Base-by-base conservation (phyloP, 345 rosid species). In the Melaleuca quinquenervia region DNA sequence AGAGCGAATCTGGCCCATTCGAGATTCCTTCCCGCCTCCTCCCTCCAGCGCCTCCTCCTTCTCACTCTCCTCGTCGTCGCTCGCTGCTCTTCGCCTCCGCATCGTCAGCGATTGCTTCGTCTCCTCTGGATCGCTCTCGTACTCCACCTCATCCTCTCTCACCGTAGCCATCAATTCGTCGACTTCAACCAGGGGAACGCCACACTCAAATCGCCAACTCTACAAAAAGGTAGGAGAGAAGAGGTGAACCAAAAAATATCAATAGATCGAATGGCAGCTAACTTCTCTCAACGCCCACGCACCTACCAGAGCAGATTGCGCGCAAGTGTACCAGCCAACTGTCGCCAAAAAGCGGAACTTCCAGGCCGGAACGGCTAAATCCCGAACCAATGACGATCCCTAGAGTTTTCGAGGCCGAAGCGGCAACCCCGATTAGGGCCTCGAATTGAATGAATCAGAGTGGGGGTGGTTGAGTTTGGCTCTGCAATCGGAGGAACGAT, bases 121-220 rank as follows among this genome's bases (percentile, higher is more conserved):
- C 88, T 95, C 99, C 88, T 95, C 99, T 5, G 96, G 96, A 91
- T 97, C 98, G 85, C 99, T 97, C 85, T 96, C 98, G 82, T 95
- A 95, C 13, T 93, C 95, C 83, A 94, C 87, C 64, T 92, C 98
- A 54, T 91, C 91, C 62, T 91, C 95, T 6, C 86, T 92, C 44
- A 60, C 89, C 32, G 91, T 82, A 49, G 94, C 93, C 96, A 94
- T 94, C 89, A 84, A 75, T 83, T 16, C 58, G 74, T 16, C 58
- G 74, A 44, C 84, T 53, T 52, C 54, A 84, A 52, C 54, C 84
- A n/a, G 18, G 27, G 56, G 41, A 55, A 58, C 50, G 60, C 54
- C 49, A 84, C 27, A 52, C 41, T 45, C 82, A 53, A 82, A 85
- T 32, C 85, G 50, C 58, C 84, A 41, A 49, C 85, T 26, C 84